Evolutionary conservation across 2,329 filamentous ascomycete genomes (phyloP), one percentile per base, ranked within the genome.

Genomic region (Raffaelea deltoideospora): DNA sequence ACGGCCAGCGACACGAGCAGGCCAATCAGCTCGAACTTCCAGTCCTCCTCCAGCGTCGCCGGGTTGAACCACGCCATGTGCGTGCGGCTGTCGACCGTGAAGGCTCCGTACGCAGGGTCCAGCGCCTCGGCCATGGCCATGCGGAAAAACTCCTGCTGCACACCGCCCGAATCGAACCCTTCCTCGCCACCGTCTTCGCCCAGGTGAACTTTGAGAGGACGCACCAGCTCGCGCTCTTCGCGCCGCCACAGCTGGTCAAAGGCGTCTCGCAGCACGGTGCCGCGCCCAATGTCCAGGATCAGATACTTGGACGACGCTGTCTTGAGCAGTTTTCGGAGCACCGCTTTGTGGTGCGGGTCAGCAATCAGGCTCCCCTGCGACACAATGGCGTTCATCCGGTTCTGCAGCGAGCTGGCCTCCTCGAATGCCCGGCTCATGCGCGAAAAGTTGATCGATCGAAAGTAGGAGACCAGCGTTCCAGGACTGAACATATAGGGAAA

Each of bases 61-160:
- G 88, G 83, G 33, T 79, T 74, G 48, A 98, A 95, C 83, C 86
- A 98, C 10, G 78, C 76, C 68, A 90, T 80, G 23, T 74, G 73
- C 1, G 81, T 90, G 37, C 75, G 64, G 1, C 71, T 58, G 47
- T 96, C 86, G 23, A 84, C 69, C 0, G 76, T 79, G 53, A 96
- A 96, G 37, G 81, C 74, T 2, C 80, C 86, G 49, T 81, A 84
- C 31, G 76, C 69, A 5, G 84, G 79, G 47, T 84, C 68, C 32
- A 96, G 67, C 4, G 81, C 82, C 50, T 93, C 79, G 1, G 74
- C 73, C 47, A 95, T 76, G 15, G 83, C 76, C 21, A 95, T 59
- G 14, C 85, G 76, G 59, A 98, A 96, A 53, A 94, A 96, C 45
- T 98, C 90, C 53, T 94, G 87, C 48, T 95, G 88, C 1, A 98